Evolutionary conservation across 2,329 filamentous ascomycete species (phyloP), one percentile per base, ranked within the genome.

Genomic region (Diplodia corticola): DNA sequence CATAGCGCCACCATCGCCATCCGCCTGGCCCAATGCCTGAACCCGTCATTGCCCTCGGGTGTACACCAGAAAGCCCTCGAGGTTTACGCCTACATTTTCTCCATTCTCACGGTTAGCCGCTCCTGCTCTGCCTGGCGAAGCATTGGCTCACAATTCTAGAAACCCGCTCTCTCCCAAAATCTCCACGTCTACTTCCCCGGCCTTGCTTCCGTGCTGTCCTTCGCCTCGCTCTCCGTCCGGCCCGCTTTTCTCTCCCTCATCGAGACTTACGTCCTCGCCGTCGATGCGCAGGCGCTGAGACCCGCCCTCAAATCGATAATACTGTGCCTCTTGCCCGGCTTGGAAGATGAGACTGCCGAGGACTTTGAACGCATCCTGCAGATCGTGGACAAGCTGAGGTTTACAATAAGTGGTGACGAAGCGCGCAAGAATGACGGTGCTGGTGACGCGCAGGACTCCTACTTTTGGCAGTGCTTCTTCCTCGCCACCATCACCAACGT

Each of bases 391-490:
- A 88, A 86, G 66, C 88, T 98, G 75, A 83, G 88, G 66, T 79
- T 79, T 28, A 83, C 84, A 68, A 80, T 85, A 15, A 69, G 80
- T 78, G 64, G 83, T 82, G 69, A 86, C 76, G 65, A 83, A 78
- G 44, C 59, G 17, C 37, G 86, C 86, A 76, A 86, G 81, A 53
- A 84, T 55, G 68, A 70, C 13, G 74, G 78, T 30, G 68, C 68
- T 17, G 76, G 72, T 35, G 71, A 71, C 24, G 68, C 84, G 9
- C 88, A 88, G 10, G 91, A 93, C 70, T 91, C 91, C 69, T 97
- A 95, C 77, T 99, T 98, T 77, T 99, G 95, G 95, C 95, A 99
- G 80, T 97, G 93, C 76, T 90, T 99, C 74, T 98, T 99, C 73
- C 82, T 99, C 20, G 92, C 94, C 10, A 90, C 92, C 20, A 95